Percentiles rank a stretch among this genome's conserved stretches.
Conservation (phyloP, 805 yeast species). For the Lachancea sp. region DNA sequence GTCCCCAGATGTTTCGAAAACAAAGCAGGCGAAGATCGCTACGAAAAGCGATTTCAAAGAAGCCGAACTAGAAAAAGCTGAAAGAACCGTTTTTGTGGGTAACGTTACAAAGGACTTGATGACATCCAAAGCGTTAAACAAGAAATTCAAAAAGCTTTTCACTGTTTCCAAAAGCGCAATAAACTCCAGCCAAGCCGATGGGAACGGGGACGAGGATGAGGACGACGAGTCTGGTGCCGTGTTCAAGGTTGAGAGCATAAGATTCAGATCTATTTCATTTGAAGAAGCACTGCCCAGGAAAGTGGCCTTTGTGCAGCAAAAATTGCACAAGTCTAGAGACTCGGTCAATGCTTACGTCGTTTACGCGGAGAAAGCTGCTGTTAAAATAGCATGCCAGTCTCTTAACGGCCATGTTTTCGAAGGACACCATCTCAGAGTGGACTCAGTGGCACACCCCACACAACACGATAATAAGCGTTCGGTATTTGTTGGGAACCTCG, state of each 20-base stretch:
- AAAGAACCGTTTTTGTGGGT: slow-evolving; percentile 81
- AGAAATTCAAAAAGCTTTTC: slow-evolving; percentile 61
- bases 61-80: slow-evolving; percentile 74
- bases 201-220: slow-evolving; percentile 7
- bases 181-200: slow-evolving; percentile 9
- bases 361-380: slow-evolving; percentile 47
- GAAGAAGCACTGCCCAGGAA: slow-evolving; percentile 85
- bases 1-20: slow-evolving; percentile 9
- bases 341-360: slow-evolving; percentile 87
- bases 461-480: slow-evolving; percentile 77
- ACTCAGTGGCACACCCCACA: slow-evolving; percentile 87
- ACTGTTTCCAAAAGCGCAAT: slow-evolving; percentile 10
- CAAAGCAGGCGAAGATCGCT: slow-evolving; percentile 33
- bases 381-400: slow-evolving; percentile 34
- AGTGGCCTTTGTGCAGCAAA: slow-evolving; percentile 78
- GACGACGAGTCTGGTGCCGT: slow-evolving; percentile 20
- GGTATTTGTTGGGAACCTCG: slow-evolving; percentile 88
- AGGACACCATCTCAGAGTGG: slow-evolving; percentile 79
- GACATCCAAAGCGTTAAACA: slow-evolving; percentile 53
- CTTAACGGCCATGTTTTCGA: slow-evolving; percentile 63
- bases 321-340: slow-evolving; percentile 69
- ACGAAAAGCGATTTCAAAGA: slow-evolving; percentile 54
- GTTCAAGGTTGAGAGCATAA: slow-evolving; percentile 55
- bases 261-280: slow-evolving; percentile 90
- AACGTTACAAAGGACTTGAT: slow-evolving; percentile 66